Percentiles rank a stretch among this genome's conserved stretches.
Evolutionary conservation across 495 filamentous ascomycete species (phyloP).

Genomic region (Podospora tetraspora): DNA sequence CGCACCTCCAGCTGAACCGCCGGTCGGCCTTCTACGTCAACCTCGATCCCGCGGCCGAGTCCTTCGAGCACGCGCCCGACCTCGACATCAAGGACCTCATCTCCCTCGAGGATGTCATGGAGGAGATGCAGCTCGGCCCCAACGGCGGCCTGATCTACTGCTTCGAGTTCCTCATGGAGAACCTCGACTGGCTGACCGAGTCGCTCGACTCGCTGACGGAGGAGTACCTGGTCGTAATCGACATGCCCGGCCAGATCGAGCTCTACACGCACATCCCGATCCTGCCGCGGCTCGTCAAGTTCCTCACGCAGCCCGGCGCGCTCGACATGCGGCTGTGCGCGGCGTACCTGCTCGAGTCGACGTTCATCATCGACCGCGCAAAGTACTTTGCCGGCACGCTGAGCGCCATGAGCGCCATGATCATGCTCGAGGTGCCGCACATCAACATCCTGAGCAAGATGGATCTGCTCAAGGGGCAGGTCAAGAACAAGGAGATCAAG

Average conservation of each 20-base stretch:
- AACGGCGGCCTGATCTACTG: constrained; percentile 97
- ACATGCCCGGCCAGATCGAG: constrained; percentile 98
- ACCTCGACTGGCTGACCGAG: constrained; percentile 90
- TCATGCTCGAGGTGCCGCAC: constrained; percentile 94
- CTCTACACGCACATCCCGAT: constrained; percentile 96
- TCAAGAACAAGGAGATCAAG: constrained; percentile 77
- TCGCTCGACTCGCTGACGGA: constrained; percentile 81
- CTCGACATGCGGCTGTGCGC: constrained; percentile 89
- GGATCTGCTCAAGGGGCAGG: constrained; percentile 84
- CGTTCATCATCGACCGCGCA: constrained; percentile 88
- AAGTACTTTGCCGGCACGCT: constrained; percentile 96
- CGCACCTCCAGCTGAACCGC: constrained; percentile 80
- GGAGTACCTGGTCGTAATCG: constrained; percentile 93
- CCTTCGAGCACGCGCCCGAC: constrained; percentile 86
- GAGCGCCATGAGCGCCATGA: constrained; percentile 96
- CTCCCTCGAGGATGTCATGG: constrained; percentile 96
- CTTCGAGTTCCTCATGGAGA: constrained; percentile 93
- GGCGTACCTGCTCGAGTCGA: constrained; percentile 91
- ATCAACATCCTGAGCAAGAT: constrained; percentile 94
- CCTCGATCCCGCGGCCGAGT: constrained; percentile 92
- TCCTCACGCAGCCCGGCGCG: constrained; percentile 70
- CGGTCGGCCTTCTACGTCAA: constrained; percentile 94
- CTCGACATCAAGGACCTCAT: constrained; percentile 97
- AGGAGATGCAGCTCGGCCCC: constrained; percentile 86
- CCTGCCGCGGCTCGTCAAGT: constrained; percentile 75